Base-by-base conservation (phyloP, 2,329 filamentous ascomycete genomes). In the Fusarium sp. region DNA sequence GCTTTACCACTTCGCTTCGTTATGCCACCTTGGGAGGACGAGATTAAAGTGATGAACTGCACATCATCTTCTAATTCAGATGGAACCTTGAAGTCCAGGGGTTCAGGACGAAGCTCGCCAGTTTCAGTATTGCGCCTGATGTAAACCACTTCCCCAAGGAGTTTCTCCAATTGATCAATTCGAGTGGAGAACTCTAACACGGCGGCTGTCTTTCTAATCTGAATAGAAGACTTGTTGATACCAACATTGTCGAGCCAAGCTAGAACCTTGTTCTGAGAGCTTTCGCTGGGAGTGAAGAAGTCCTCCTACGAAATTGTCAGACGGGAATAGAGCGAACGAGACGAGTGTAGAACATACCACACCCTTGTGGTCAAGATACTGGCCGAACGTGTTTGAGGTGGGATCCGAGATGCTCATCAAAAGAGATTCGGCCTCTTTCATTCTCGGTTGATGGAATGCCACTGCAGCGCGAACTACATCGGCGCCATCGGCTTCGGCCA, bases 341-440 rank as follows among this genome's bases (percentile, higher is more conserved):
- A 13, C 5, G 21, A 13, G 4, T 11, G 6, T 2, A 6, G 2
- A 6, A 38, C 52, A 26, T 43, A 57, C 54, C 1, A 57, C 21
- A 17, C 24, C 28, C 10, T 33, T 42, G 0, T 21, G 46, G 10
- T 54, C 36, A 36, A 57, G 54, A 7, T 57, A 54, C 10, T 57
- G 46, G 0, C 54, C 54, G 8, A 57, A 57, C 5, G 42, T 57
- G 8, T 43, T 21, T 4, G 54, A 57, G 0, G 0, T 43, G 3
- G 54, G 54, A 28, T 57, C 54, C 3, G 54, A 57, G 3, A 57
- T 54, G 15, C 39, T 39, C 47, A 57, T 54, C 54, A 57, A 15
- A 10, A 57, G 22, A 7, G 26, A 14, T 7, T 57, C 54, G 9
- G 54, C 54, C 7, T 57, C 54, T 3, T 36, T 47, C 28, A 57